Evolutionary conservation across 2,329 filamentous ascomycete species (phyloP).

Genomic region (Monosporascus cannonballus): DNA sequence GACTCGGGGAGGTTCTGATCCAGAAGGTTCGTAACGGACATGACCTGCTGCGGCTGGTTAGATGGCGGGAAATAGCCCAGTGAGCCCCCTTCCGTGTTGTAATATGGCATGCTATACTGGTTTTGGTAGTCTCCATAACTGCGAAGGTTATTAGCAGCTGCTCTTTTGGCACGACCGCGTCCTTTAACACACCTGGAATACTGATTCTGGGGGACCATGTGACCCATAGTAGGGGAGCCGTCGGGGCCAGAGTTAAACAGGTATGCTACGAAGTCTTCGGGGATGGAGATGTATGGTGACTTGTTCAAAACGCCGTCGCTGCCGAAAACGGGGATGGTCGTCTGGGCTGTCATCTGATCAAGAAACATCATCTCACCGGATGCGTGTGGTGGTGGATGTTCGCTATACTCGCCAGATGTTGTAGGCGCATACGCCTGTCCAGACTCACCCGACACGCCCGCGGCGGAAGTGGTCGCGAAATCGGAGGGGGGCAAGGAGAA

Average conservation of each 20-base stretch:
- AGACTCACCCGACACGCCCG: conserved; percentile 28
- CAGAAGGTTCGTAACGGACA: conserved; percentile 82
- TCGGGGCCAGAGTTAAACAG: conserved; percentile 66
- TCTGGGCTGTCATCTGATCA: conserved; percentile 56
- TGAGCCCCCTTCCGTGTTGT: conserved; percentile 39
- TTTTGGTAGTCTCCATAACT: conserved; percentile 47
- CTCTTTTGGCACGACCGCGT: neutral
- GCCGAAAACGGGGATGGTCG: conserved; percentile 81
- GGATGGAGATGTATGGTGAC: conserved; percentile 76
- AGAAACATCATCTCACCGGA: conserved; percentile 52
- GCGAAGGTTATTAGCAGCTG: conserved; percentile 8
- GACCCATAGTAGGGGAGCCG: conserved; percentile 44
- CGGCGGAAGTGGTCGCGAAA: conserved; percentile 38
- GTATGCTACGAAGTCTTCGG: conserved; percentile 82
- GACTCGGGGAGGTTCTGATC: conserved; percentile 76
- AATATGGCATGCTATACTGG: conserved; percentile 44
- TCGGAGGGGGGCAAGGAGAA: conserved; percentile 59
- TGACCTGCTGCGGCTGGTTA: conserved; percentile 64
- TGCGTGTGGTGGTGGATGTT: conserved; percentile 36
- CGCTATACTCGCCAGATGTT: conserved; percentile 38
- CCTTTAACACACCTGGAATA: conserved; percentile 42
- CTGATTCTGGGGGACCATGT: conserved; percentile 38
- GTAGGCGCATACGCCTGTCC: conserved; percentile 31
- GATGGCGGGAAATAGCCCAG: conserved; percentile 53
- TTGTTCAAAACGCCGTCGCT: conserved; percentile 72